Evolutionary conservation across 2,329 filamentous ascomycete species (phyloP), one percentile per base, ranked within the genome.

Genomic region (Pseudopithomyces maydicus): DNA sequence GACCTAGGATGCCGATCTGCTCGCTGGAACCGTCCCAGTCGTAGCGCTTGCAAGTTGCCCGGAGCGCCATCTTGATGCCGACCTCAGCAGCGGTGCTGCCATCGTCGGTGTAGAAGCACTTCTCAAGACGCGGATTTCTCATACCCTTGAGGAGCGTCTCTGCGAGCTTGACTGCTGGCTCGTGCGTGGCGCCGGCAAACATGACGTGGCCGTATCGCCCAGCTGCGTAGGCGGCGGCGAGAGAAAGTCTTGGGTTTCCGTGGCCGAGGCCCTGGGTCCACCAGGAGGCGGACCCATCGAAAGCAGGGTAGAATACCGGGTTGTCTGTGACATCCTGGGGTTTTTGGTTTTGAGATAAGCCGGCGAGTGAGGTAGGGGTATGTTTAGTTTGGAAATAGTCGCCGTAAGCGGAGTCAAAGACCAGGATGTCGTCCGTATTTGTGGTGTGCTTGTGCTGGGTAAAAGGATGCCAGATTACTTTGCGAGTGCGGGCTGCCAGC

Each of bases 221-320:
- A 1, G 91, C 90, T 0, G 92, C 91, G 68, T 95, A 88, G 0
- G 91, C 90, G 1, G 91, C 90, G 0, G 90, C 87, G 1, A 95
- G 82, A 0, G 90, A 85, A 1, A 96, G 80, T 0, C 82, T 78
- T 0, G 90, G 85, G 64, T 91, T 92, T 6, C 88, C 89, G 63
- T 96, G 92, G 1, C 92, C 91, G 0, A 96, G 82, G 2, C 91
- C 91, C 74, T 96, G 92, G 0, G 91, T 96, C 91, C 92, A 96
- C 91, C 92, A 96, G 0, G 90, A 94, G 1, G 91, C 91, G 0
- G 91, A 95, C 2, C 89, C 91, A 65, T 96, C 92, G 54, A 95
- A 92, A 0, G 89, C 88, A 1, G 90, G 83, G 44, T 81, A 82
- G 0, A 91, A 75, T 3, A 86, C 68, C 6, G 77, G 65, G 62